Percentiles rank a stretch among this genome's conserved stretches.
phyloP scores from a whole-genome alignment of 352 stramenopile genomes.

The Phytopythium cucurbitacearum region DNA sequence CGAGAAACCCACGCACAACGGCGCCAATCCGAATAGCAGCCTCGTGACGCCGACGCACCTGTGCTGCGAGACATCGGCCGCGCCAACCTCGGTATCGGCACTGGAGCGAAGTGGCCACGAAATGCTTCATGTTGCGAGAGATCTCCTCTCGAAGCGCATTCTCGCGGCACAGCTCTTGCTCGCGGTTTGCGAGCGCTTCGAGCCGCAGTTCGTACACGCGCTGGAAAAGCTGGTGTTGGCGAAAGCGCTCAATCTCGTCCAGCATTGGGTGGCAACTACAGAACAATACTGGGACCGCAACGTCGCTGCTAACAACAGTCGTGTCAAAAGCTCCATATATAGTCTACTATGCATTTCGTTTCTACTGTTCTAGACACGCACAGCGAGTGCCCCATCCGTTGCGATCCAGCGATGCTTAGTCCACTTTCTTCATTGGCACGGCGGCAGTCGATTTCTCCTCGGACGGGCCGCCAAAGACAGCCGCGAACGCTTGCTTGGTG shows the following conservation, averaged over 20 bases:
- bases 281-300: not conserved
- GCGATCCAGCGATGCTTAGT: slow-evolving; percentile 5
- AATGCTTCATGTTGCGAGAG: slow-evolving; percentile 64
- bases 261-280: slow-evolving; percentile 20
- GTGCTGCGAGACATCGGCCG: slow-evolving; percentile 29
- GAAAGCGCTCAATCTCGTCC: slow-evolving; percentile 42
- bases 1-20: slow-evolving; percentile 52
- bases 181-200: slow-evolving; percentile 29
- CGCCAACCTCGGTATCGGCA: slow-evolving; percentile 60
- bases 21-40: slow-evolving; percentile 56
- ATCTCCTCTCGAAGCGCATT: slow-evolving; percentile 75
- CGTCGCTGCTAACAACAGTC: not conserved
- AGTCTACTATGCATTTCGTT: too few relatives aligned
- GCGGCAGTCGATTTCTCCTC: slow-evolving; percentile 7
- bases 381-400: not conserved
- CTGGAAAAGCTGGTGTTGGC: slow-evolving; percentile 37
- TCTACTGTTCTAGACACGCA: not conserved
- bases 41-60: slow-evolving; percentile 27
- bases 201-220: slow-evolving; percentile 59
- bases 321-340: too few relatives aligned
- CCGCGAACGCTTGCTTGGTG: slow-evolving; percentile 27
- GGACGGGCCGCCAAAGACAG: slow-evolving; percentile 3
- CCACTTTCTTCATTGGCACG: slow-evolving; percentile 23
- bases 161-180: slow-evolving; percentile 40
- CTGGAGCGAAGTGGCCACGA: slow-evolving; percentile 68